Evolutionary conservation across 2,329 filamentous ascomycete genomes (phyloP).

Genomic region (Berkeleyomyces basicola): DNA sequence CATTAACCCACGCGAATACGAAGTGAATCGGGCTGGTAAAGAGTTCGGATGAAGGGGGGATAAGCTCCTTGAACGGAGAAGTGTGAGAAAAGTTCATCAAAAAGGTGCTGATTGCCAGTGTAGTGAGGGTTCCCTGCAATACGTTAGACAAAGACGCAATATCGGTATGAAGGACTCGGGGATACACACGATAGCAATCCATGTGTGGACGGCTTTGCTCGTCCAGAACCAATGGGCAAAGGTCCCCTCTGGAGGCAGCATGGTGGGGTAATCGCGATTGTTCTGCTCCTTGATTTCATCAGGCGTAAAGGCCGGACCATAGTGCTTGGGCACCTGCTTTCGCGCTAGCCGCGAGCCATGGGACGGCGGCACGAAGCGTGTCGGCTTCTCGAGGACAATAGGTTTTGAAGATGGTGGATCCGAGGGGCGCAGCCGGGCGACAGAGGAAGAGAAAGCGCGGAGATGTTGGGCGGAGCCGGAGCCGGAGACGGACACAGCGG

Average conservation of each 20-base stretch:
- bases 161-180: background rate
- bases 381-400: conserved; percentile 67
- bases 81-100: conserved; percentile 61
- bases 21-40: conserved; percentile 54
- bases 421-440: background rate
- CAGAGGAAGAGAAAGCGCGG: background rate
- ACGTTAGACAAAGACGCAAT: background rate
- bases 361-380: conserved; percentile 82
- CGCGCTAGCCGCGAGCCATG: conserved; percentile 56
- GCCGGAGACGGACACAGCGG: background rate
- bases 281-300: conserved; percentile 51
- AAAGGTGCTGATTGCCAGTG: conserved; percentile 56
- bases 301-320: conserved; percentile 53
- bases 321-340: conserved; percentile 44
- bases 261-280: conserved; percentile 63
- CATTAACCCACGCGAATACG: conserved; percentile 46
- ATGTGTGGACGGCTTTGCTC: conserved; percentile 58
- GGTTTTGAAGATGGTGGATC: conserved; percentile 28
- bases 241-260: conserved; percentile 71
- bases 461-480: background rate
- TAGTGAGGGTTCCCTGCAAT: conserved; percentile 44
- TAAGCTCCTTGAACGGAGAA: conserved; percentile 63
- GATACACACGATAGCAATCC: conserved; percentile 59
- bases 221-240: conserved; percentile 76
- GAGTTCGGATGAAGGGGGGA: conserved; percentile 55